phyloP scores from a whole-genome alignment of 306 rosid species.

The Parietaria judaica region DNA sequence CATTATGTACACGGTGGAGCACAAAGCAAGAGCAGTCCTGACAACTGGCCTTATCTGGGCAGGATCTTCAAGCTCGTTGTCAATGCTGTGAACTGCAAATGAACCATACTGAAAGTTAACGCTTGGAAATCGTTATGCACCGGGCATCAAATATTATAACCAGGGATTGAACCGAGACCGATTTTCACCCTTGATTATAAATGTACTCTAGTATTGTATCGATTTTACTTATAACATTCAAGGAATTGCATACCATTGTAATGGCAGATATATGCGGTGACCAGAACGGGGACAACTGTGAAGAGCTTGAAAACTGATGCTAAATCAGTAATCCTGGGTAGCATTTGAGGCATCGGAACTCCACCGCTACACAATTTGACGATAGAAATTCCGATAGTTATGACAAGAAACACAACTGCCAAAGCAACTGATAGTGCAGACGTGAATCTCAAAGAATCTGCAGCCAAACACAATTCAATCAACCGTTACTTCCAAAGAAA shows the following conservation, averaged over 20 bases:
- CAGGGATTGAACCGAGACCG: too few species aligned
- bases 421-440: conserved; percentile 78
- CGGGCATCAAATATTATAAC: too few species aligned
- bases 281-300: conserved; percentile 75
- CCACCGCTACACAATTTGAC: conserved; percentile 64
- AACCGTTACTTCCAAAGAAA: too few species aligned
- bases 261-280: conserved; percentile 78
- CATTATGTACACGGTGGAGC: conserved; percentile 70
- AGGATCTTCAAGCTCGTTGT: conserved; percentile 71
- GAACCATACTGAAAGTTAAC: conserved; percentile 16
- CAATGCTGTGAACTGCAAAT: conserved; percentile 72
- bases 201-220: too few species aligned
- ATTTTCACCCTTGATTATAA: too few species aligned
- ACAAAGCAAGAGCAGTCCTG: conserved; percentile 51
- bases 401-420: conserved; percentile 73
- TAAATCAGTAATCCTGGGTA: conserved; percentile 52
- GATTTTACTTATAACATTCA: background rate
- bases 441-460: conserved; percentile 88
- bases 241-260: conserved; percentile 56
- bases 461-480: conserved; percentile 20
- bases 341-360: conserved; percentile 63
- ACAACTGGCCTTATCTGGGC: conserved; percentile 59
- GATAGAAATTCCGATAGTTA: conserved; percentile 72
- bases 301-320: conserved; percentile 51
- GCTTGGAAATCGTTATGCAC: background rate